Evolutionary conservation across 2,329 filamentous ascomycete species (phyloP).

Genomic region (Microdochium trichocladiopsis): DNA sequence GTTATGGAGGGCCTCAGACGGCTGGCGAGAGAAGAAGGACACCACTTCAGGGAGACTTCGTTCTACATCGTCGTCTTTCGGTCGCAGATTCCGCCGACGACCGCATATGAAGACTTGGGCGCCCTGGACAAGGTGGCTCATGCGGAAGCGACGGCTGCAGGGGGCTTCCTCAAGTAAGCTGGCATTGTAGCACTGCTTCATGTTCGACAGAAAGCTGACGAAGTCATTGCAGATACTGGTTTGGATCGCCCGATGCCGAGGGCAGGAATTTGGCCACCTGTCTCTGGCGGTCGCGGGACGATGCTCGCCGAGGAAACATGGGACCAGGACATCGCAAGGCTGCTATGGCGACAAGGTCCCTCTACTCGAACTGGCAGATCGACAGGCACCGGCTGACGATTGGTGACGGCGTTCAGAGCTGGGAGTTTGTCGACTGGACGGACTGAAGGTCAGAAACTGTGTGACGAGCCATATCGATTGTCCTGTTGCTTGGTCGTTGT

Average conservation of each 20-base stretch:
- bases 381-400: constrained; percentile 65
- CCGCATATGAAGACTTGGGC: constrained; percentile 61
- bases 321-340: constrained; percentile 58
- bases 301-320: constrained; percentile 51
- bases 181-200: neutral
- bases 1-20: constrained; percentile 52
- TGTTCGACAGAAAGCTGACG: neutral
- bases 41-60: constrained; percentile 50
- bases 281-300: constrained; percentile 53
- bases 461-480: too few relatives aligned
- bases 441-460: constrained; percentile 22
- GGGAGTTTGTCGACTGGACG: constrained; percentile 56
- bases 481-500: neutral
- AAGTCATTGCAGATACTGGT: constrained; percentile 64
- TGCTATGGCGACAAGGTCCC: constrained; percentile 56
- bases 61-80: constrained; percentile 87
- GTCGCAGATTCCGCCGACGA: constrained; percentile 60
- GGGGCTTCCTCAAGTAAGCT: constrained; percentile 70
- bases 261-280: constrained; percentile 78
- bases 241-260: constrained; percentile 63
- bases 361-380: constrained; percentile 62
- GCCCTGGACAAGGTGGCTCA: constrained; percentile 73
- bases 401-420: constrained; percentile 54
- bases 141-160: constrained; percentile 69
- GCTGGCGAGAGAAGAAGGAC: constrained; percentile 38